phyloP scores from a whole-genome alignment of 768 basidiomycete species.

The Russula earlei region DNA sequence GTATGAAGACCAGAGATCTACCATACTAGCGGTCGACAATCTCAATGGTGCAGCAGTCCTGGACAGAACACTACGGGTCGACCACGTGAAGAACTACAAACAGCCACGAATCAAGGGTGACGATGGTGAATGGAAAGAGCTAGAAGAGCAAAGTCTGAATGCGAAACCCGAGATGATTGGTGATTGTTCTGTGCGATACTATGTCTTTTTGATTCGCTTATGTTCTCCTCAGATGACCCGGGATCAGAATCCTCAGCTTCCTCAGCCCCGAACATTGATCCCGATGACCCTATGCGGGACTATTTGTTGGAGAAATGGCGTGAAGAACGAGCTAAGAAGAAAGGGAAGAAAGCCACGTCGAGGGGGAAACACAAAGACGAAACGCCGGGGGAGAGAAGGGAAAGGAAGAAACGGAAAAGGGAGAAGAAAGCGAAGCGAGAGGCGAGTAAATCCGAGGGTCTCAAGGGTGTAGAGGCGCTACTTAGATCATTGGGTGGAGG shows the following conservation, averaged over 20 bases:
- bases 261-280: constrained; percentile 66
- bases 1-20: constrained; percentile 98
- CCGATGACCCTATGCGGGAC: constrained; percentile 96
- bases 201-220: not conserved
- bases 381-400: constrained; percentile 69
- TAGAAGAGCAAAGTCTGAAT: constrained; percentile 80
- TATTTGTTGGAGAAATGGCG: constrained; percentile 70
- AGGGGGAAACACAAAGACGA: constrained; percentile 60
- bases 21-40: constrained; percentile 94
- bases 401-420: constrained; percentile 64
- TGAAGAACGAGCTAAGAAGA: constrained; percentile 56
- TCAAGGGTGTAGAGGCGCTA: constrained; percentile 60
- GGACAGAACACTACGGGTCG: constrained; percentile 80
- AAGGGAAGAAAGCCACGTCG: constrained; percentile 48
- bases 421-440: constrained; percentile 53
- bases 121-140: constrained; percentile 76
- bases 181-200: constrained; percentile 33
- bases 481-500: constrained; percentile 39
- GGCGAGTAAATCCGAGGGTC: constrained; percentile 45
- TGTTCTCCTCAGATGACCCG: constrained; percentile 36
- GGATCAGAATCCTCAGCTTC: constrained; percentile 59
- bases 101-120: constrained; percentile 73
- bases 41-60: constrained; percentile 90
- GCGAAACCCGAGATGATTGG: constrained; percentile 65
- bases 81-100: constrained; percentile 88